Base-by-base conservation (phyloP, 1,284 basidiomycete genomes). In the Tilletia setariae region DNA sequence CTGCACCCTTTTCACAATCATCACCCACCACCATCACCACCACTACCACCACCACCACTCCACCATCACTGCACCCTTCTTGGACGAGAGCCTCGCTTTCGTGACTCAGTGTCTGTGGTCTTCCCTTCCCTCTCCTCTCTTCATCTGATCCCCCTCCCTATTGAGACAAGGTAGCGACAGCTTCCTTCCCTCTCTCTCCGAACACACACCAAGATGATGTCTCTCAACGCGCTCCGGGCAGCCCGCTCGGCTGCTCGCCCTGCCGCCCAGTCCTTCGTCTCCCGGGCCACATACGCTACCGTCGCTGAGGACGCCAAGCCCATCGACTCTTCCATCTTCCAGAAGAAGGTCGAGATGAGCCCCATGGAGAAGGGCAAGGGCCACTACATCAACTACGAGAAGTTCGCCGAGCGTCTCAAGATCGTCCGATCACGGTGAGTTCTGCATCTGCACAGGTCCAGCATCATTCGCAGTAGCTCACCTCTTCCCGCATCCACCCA, bases 321-420 rank as follows among this genome's bases (percentile, higher is more conserved):
- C 47, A 75, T 80, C 65, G 70, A 72, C 30, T 67, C 74, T 51
- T 75, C 74, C 8, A 72, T 80, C 66, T 78, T 79, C 64, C 74
- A 79, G 73, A 76, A 75, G 65, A 81, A 81, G 72, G 79, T 82
- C 64, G 80, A 82, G 72, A 78, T 82, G 74, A 78, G 76, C 72
- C 62, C 70, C 65, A 72, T 80, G 67, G 80, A 82, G 73, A 75
- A 75, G 69, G 80, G 80, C 70, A 78, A 80, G 75, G 78, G 77
- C 43, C 76, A 76, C 79, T 82, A 75, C 74, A 70, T 81, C 72
- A 81, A 81, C 74, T 82, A 82, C 79, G 74, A 77, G 72, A 74
- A 74, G 63, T 74, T 81, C 64, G 79, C 78, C 70, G 79, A 82
- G 67, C 81, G 81, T 79, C 74, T 82, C 68, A 76, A 79, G 70